Base-by-base conservation (phyloP, 345 rosid species). In the Aegle marmelos region DNA sequence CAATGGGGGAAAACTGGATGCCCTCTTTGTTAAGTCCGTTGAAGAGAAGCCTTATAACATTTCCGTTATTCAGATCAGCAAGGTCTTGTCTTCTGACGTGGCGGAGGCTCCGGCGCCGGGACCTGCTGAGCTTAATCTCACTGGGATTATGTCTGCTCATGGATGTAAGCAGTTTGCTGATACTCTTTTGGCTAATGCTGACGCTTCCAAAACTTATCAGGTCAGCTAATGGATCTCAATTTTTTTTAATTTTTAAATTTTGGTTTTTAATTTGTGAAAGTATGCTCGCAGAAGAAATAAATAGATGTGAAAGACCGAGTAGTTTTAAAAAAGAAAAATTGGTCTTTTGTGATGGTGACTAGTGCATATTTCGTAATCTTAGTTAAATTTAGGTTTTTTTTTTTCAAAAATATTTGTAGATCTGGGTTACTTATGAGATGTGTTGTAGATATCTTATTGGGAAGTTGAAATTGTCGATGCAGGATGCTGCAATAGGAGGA, bases 141-240 rank as follows among this genome's bases (percentile, higher is more conserved):
- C 98, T 27, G 87, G 79, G 25, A 82, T 91, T 71, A 97, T 97
- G 98, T 89, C 96, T 41, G 91, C 89, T 67, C 98, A 97, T 70
- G 98, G 98, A 7, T 97, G 99, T 72, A 91, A 90, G 86, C 90
- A 88, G 34, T 97, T 97, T 72, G 98, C 99, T 21, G 94, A 90
- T 70, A 83, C 95, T 39, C 81, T 96, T 69, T 33, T 87, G 65
- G 80, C 90, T 25, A 90, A 89, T 76, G 83, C 81, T 11, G 94
- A 85, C 28, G 93, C 98, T 65, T 73, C 88, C 9, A 83, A 86
- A 66, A 89, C 93, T 2, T 94, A 86, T 53, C 87, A 92, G 93
- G 99, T 91, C 74, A 56, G 73, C 5, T 30, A 4, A 41, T 17
- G 27, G 5, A 73, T 27, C 19, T 5, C 9, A 50, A 34, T 3